Base-by-base conservation (phyloP, 495 filamentous ascomycete genomes). In the Penicillium silybi region DNA sequence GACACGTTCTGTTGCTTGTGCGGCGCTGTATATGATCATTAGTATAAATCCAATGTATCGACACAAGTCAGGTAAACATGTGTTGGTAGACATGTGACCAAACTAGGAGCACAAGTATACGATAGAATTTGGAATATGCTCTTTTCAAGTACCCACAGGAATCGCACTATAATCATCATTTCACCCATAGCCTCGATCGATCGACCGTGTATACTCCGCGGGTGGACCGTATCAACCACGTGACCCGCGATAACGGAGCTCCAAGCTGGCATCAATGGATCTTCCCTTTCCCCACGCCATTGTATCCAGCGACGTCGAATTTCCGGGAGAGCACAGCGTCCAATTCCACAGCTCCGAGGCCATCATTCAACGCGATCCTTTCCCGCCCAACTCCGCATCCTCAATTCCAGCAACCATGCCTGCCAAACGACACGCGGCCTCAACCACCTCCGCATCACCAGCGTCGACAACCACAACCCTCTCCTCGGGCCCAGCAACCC, bases 401-500 rank as follows among this genome's bases (percentile, higher is more conserved):
- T 23, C 53, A 22, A 29, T 42, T 19, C 41, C 53, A 47, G 41
- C 39, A 44, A 69, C 52, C 48, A 82, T 81, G 78, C 59, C 79
- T 41, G 57, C 77, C 57, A 80, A 79, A 73, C 70, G 71, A 65
- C 64, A 72, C 70, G 64, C 66, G 54, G 64, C 70, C 56, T 66
- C 68, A 57, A 66, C 59, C 52, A 55, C 71, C 55, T 63, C 64
- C 57, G 63, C 71, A 35, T 53, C 72, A 32, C 62, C 44, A 37
- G 60, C 56, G 41, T 34, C 67, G 25, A 51, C 71, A 35, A 47
- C 69, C 9, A 44, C 67, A 61, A 74, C 64, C 50, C 78, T 68
- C 53, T 71, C 71, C 71, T 80, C 75, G 38, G 68, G 75, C 42
- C 65, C 72, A 26, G 53, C 65, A 18, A 67, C 70, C 16, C 68